These are phyloP conservation scores for Mycena polygramma DNA, from an alignment of 768 basidiomycete genomes.

Conservation along the genomic window DNA sequence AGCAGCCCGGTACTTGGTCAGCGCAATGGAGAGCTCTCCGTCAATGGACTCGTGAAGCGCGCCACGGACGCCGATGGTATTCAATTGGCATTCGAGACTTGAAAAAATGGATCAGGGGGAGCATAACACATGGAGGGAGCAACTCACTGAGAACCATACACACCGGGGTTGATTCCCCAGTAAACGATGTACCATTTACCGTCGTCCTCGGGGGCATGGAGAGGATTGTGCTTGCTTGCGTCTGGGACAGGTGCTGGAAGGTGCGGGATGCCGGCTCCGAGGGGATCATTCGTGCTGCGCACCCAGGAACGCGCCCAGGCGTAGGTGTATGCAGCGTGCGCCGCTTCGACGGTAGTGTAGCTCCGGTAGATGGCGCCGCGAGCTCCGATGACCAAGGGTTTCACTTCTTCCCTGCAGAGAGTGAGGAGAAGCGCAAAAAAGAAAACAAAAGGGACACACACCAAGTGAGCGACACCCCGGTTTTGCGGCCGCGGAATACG, in stretches of 20 bases:
- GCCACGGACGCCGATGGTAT: not conserved
- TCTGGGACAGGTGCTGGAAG: too few relatives aligned
- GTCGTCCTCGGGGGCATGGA: not conserved
- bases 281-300: too few relatives aligned
- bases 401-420: not conserved
- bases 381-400: not conserved
- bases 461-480: not conserved
- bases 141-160: not conserved
- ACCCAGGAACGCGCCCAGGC: too few relatives aligned
- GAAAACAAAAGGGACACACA: not conserved
- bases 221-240: too few relatives aligned
- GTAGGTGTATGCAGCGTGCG: too few relatives aligned
- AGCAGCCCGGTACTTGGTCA: not conserved
- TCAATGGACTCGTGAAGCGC: not conserved
- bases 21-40: not conserved
- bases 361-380: too few relatives aligned
- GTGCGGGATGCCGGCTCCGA: too few relatives aligned
- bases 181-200: conserved; percentile 8
- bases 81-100: not conserved
- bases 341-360: too few relatives aligned
- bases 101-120: too few relatives aligned
- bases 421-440: not conserved
- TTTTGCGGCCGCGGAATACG: not conserved
- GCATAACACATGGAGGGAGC: not conserved
- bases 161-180: not conserved